Evolutionary conservation across 208 protist species (phyloP), one percentile per base, ranked within the genome.

Genomic region (Phytomonas sp.): DNA sequence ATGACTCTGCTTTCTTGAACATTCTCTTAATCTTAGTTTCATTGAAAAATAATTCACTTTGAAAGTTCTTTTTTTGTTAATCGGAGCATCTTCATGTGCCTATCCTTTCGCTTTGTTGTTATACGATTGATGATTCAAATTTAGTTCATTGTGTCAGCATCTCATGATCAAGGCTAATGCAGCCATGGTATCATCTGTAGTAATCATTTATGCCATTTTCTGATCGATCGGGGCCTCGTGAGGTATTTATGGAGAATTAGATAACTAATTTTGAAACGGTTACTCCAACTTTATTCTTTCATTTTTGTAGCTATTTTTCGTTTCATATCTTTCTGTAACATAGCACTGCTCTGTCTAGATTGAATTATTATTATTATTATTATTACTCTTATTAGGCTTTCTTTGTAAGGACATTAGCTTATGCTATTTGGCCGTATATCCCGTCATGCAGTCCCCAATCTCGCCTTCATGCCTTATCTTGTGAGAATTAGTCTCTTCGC

Each of bases 251-350:
- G 34, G 32, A 51, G 32, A 6, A 43, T n/a, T 11, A 51, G 33
- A 51, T 56, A 8, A 26, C 29, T 26, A 31, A n/a, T 30, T 6
- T 3, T 30, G 26, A 3, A 64, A 20, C 0, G 7, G 23, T 36
- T 11, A 31, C 51, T 43, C 40, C n/a, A 46, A 26, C 60, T 15
- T 31, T 32, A 15, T 46, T 65, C 29, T 65, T 73, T 60, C 60
- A 43, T 65, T 68, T 72, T 51, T 26, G 30, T 66, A 43, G 37
- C 30, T 37, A 59, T 66, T 67, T 70, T 53, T 37, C 28, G 70
- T 62, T 56, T 70, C 66, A 51, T 60, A 43, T 68, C 29, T 34
- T 56, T 46, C 15, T 9, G 11, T 46, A 3, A 23, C 40, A 46
- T 46, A 46, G 40, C 15, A 23, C 15, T 20, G 15, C 15, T 56